Base-by-base conservation (phyloP, 257 asterid species). In the Anisodus tanguticus region DNA sequence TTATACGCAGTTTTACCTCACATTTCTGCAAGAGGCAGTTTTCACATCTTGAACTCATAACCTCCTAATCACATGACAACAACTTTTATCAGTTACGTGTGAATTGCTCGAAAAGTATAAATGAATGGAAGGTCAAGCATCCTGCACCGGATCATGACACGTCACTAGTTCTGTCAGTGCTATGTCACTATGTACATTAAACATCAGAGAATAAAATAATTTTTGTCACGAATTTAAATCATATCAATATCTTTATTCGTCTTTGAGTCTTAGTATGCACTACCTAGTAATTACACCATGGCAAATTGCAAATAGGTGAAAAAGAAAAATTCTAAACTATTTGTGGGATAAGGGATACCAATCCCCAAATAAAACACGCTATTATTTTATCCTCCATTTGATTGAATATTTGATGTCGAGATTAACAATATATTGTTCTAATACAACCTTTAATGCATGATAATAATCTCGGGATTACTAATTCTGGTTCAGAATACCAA, bases 281-380 rank as follows among this genome's bases (percentile, higher is more conserved):
- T 31, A 41, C 11, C 12, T 49, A 49, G 11, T 49, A 49, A 31
- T 31, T 6, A 45, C 51, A 45, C 51, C 1, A 4, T 45, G 8
- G 8, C 7, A 5, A 45, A 45, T 4, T 45, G 51, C 51, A 4
- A 49, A 49, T 11, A 2, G 0, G 54, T 49, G 11, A 49, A 9
- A 49, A 49, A 49, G 54, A 2, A 49, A 49, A 49, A 8, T 49
- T 1, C 54, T 49, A 8, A 49, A 11, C 26, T n/a, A 5, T 66
- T 0, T 11, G 5, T 66, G 9, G 0, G 35, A 64, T 31, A 2
- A 31, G 0, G 0, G n/a, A 12, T 66, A 66, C 11, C 5, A 5
- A 31, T 66, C 1, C 0, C 22, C 0, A 1, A 2, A 68, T 37
- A 2, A 15, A 6, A 35, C 3, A 5, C 6, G 22, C 3, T 3